A percentile compares a stretch with the other conserved stretches of the same genome.
phyloP scores from a whole-genome alignment of 75 land plant genomes.

The Pinus taeda region DNA sequence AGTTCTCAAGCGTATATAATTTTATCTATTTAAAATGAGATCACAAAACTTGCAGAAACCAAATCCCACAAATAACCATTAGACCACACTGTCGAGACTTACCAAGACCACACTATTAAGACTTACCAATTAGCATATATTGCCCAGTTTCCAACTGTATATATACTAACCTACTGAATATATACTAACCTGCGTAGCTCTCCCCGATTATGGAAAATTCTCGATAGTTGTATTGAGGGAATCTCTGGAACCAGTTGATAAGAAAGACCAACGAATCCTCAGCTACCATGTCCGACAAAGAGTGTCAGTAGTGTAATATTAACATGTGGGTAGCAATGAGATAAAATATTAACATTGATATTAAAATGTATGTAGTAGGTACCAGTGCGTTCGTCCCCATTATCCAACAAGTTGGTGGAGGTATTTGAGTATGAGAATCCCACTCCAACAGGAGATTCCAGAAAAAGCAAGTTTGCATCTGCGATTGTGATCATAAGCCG shows the following conservation, averaged over 20 bases:
- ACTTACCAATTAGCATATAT: too few relatives aligned
- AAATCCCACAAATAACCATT: too few relatives aligned
- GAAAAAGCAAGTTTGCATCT: conserved; percentile 66
- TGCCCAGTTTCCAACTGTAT: too few relatives aligned
- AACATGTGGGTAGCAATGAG: conserved; percentile 28
- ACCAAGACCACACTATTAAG: too few relatives aligned
- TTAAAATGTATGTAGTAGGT: too few relatives aligned
- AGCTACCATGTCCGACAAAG: not conserved
- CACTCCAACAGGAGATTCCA: conserved; percentile 77
- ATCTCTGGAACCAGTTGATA: conserved; percentile 59
- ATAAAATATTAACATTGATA: too few relatives aligned
- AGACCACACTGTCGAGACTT: too few relatives aligned
- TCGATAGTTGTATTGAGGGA: conserved; percentile 54
- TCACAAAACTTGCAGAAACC: too few relatives aligned
- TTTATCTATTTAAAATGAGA: too few relatives aligned
- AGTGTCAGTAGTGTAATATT: not conserved
- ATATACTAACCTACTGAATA: too few relatives aligned
- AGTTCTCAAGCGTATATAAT: too few relatives aligned
- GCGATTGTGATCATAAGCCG: not conserved
- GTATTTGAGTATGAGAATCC: conserved; percentile 76
- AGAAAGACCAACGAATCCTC: conserved; percentile 22
- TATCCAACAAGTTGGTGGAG: conserved; percentile 11
- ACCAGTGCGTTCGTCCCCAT: too few relatives aligned
- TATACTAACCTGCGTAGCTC: conserved; percentile 68
- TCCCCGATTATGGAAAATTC: conserved; percentile 71